Evolutionary conservation across 805 yeast genomes (phyloP), one percentile per base, ranked within the genome.

Genomic region (Candida stauntonica): DNA sequence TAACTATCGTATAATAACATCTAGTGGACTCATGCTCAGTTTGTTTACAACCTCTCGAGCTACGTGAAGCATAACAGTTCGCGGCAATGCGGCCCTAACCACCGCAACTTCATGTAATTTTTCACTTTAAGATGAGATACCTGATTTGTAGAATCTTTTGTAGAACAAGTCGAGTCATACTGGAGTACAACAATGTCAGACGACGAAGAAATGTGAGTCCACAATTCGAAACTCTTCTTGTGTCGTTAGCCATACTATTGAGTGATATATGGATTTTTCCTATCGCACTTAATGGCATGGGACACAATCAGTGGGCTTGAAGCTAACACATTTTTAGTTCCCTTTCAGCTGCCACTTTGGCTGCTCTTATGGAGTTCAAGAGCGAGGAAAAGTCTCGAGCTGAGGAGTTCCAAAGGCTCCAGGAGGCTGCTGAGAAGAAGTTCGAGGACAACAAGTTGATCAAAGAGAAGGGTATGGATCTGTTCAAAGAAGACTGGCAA

Each of bases 401-500:
- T 28, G 77, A 72, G 46, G 83, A 81, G 53, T 88, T 87, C 54
- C 72, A 68, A 50, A 60, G 62, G 29, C 87, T 88, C 53, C 86
- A 87, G 54, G 57, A 67, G 17, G 85, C 89, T 8, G 87, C 84
- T 48, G 70, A 73, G 23, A 57, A 60, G 5, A 52, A 50, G 18
- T 57, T 51, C 21, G 59, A 61, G 35, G 49, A 50, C 13, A 51
- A 57, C 19, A 54, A 54, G 42, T 33, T 44, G 15, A 48, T 58
- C 23, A 47, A 44, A 18, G 53, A 55, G 34, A 60, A 73, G 38
- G 74, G 79, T 16, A 89, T 89, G 61, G 86, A 81, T 37, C 68
- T 77, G 27, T 88, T 88, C 60, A 70, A 83, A 55, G 96, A 88
- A 61, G 95, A 88, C 61, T 88, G 97, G 97, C 93, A 86, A 55